These are phyloP conservation scores for Acanthamoeba castellanii DNA, from an alignment of 208 protist species.

Conservation along the genomic window DNA sequence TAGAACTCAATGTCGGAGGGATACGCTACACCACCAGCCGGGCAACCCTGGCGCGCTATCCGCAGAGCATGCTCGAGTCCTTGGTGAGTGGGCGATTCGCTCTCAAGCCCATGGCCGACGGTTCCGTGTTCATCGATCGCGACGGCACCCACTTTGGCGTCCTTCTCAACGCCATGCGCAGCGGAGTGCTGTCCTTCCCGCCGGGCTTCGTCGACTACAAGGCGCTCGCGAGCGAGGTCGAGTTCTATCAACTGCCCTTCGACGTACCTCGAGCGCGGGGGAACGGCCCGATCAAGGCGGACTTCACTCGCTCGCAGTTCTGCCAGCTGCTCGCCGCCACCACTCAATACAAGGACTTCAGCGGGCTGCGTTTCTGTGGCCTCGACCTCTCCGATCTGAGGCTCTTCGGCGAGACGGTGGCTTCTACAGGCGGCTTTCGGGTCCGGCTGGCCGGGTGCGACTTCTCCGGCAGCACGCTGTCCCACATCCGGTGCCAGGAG, in stretches of 20 bases:
- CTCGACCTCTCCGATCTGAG: neutral
- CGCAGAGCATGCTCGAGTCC: conserved; percentile 27
- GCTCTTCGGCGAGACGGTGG: neutral
- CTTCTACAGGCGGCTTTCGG: neutral
- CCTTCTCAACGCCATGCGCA: conserved; percentile 50
- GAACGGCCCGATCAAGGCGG: neutral
- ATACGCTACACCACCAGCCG: neutral
- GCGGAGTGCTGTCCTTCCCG: neutral
- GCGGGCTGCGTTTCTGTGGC: neutral
- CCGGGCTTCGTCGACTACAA: neutral
- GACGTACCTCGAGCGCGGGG: neutral
- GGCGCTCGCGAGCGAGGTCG: neutral
- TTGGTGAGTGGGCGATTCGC: neutral
- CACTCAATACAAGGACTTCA: neutral
- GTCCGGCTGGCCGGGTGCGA: neutral
- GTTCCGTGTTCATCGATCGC: conserved; percentile 65
- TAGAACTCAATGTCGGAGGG: neutral
- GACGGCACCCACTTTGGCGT: conserved; percentile 32
- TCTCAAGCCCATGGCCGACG: conserved; percentile 6
- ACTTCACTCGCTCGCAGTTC: neutral
- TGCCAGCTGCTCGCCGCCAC: neutral
- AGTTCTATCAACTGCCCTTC: conserved; percentile 19
- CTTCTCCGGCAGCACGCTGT: neutral
- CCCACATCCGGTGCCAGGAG: neutral
- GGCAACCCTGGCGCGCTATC: neutral